Base-by-base conservation (phyloP, 768 basidiomycete genomes). In the Paxillus involutus region DNA sequence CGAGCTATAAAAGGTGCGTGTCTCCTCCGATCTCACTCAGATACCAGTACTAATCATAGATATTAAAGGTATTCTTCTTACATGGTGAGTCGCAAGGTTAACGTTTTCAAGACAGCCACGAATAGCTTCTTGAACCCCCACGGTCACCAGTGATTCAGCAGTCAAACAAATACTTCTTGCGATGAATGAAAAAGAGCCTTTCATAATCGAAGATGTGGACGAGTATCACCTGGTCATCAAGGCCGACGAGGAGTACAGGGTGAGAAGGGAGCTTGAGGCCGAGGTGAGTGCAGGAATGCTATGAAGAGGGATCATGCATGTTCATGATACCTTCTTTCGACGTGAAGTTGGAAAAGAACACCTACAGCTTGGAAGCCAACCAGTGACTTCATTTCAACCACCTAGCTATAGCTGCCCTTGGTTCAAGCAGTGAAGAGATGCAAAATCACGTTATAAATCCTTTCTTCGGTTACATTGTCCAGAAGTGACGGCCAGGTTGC, bases 151-250 rank as follows among this genome's bases (percentile, higher is more conserved):
- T 64, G 92, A 94, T 68, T 84, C 90, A 2, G 91, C 91, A 1
- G 92, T 94, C 55, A 94, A 94, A 71, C 90, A 93, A 66, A 91
- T 94, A 51, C 76, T 94, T 35, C 75, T 92, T 48, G 75, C 83
- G 33, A 83, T 94, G 85, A 89, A 94, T 65, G 89, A 93, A 64
- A 85, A 80, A 63, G 77, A 82, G 9, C 81, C 77, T 50, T 94
- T 94, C 68, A 86, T 94, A 58, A 89, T 94, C 56, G 88, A 93
- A 61, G 92, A 94, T 62, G 69, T 94, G 24, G 92, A 94, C 64
- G 89, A 92, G 60, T 80, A 83, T 57, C 90, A 93, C 71, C 63
- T 94, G 2, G 83, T 94, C 49, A 88, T 94, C 68, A 89, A 88
- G 63, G 85, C 86, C 2, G 92, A 94, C 53, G 84, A 87, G 56